A percentile compares a stretch with the other conserved stretches of the same genome.
These are phyloP conservation scores for Aureococcus anophagefferens DNA, from an alignment of 108 stramenopile species.

Conservation along the genomic window DNA sequence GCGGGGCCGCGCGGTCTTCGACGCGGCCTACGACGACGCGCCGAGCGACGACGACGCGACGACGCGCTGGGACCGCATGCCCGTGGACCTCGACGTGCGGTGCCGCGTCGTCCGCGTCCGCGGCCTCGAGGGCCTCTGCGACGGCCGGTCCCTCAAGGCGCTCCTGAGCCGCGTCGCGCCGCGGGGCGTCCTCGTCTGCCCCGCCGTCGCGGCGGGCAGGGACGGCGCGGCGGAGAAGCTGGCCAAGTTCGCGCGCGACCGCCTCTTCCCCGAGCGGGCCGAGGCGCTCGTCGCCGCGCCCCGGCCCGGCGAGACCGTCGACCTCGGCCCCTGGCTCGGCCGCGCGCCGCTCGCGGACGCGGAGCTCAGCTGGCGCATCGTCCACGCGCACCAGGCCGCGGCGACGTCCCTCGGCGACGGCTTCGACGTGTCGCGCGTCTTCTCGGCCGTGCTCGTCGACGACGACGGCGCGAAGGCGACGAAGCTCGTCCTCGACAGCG, in stretches of 20 bases:
- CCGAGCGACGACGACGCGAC: background rate
- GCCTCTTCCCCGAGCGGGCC: background rate
- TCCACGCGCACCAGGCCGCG: background rate
- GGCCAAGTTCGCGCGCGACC: background rate
- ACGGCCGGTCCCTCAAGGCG: background rate
- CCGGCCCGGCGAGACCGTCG: background rate
- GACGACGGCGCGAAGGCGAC: background rate
- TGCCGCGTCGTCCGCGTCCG: background rate
- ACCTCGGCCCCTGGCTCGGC: background rate
- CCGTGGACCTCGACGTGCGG: background rate
- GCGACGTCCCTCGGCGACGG: background rate
- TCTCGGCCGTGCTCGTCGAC: background rate
- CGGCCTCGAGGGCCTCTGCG: background rate
- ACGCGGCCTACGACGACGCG: background rate
- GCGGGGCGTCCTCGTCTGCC: background rate
- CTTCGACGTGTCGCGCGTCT: background rate
- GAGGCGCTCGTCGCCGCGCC: background rate
- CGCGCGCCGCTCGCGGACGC: background rate
- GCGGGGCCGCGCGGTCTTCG: background rate
- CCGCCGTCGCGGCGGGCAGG: background rate
- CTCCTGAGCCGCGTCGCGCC: background rate
- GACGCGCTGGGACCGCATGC: background rate
- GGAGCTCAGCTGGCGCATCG: background rate
- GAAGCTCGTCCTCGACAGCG: background rate
- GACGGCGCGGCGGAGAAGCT: background rate